Base-by-base conservation (phyloP, 2,329 filamentous ascomycete genomes). In the Pestalotiopsis sp. region DNA sequence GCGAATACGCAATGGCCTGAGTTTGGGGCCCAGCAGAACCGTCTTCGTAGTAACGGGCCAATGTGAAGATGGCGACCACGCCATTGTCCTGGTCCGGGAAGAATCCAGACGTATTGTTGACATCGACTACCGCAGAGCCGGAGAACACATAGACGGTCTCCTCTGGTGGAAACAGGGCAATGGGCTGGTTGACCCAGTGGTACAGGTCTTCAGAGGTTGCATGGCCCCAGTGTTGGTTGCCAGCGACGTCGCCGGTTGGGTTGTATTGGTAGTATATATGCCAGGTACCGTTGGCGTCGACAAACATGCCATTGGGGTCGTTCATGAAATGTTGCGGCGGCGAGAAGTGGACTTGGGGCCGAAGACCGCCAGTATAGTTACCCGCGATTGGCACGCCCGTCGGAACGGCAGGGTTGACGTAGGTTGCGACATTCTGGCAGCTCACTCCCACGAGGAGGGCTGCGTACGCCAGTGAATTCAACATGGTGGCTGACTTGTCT, bases 51-150 rank as follows among this genome's bases (percentile, higher is more conserved):
- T 80, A 79, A 9, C 70, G 70, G 2, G 78, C 75, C 13, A 79
- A 65, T 0, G 81, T 83, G 59, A 89, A 88, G 72, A 90, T 84
- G 23, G 90, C 90, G 2, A 92, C 86, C 4, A 91, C 87, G 4
- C 89, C 88, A 68, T 89, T 86, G n/a, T 81, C 81, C 73, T 89
- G 87, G 62, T 85, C 81, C 0, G 85, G 86, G 71, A 91, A 91
- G 80, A 92, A 90, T 1, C 89, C 89, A 14, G 88, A 90, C 0
- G 89, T 91, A 74, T 92, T 92, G 74, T 91, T 87, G 12, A 77
- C 77, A 73, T 92, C 90, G 25, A 89, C 79, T 0, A 91, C 88
- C 6, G 82, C 84, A 62, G 86, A 89, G 27, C 89, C 86, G 0
- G 84, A 85, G 70, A 85, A 89, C 58, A 87, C 83, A 67, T 78